phyloP scores from a whole-genome alignment of 2,329 filamentous ascomycete genomes.

The Colletotrichum plurivorum region DNA sequence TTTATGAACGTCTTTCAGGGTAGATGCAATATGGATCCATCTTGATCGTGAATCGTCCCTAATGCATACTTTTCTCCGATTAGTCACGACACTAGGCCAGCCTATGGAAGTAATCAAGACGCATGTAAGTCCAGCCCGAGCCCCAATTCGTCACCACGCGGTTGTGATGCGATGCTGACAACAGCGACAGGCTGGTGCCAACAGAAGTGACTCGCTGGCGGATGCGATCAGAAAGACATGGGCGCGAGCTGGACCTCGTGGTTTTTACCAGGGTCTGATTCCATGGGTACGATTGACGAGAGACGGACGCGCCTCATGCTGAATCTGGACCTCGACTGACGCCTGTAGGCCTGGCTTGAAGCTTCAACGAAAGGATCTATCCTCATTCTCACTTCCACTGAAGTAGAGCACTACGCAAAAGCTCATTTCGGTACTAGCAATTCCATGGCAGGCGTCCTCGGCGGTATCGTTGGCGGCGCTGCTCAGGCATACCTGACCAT shows the following conservation, averaged over 20 bases:
- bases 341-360: constrained; percentile 31
- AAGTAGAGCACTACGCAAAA: constrained; percentile 20
- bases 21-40: not conserved
- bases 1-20: constrained; percentile 28
- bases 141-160: not conserved
- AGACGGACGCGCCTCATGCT: no score
- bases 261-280: constrained; percentile 41
- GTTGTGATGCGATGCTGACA: not conserved
- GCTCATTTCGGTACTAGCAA: not conserved
- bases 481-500: constrained; percentile 39
- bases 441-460: constrained; percentile 25
- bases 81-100: constrained; percentile 39
- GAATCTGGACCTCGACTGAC: no score
- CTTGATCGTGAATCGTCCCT: not conserved
- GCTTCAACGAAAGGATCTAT: constrained; percentile 31
- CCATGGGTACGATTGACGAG: constrained; percentile 29
- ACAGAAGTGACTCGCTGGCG: constrained; percentile 21
- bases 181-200: constrained; percentile 12
- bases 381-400: constrained; percentile 15
- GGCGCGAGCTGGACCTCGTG: constrained; percentile 27
- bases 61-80: not conserved
- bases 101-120: constrained; percentile 42
- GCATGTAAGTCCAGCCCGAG: constrained; percentile 18
- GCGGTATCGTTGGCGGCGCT: constrained; percentile 37
- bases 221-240: constrained; percentile 36